These are phyloP conservation scores for Chrysophaeum taylorii DNA, from an alignment of 352 stramenopile genomes.

Conservation along the genomic window DNA sequence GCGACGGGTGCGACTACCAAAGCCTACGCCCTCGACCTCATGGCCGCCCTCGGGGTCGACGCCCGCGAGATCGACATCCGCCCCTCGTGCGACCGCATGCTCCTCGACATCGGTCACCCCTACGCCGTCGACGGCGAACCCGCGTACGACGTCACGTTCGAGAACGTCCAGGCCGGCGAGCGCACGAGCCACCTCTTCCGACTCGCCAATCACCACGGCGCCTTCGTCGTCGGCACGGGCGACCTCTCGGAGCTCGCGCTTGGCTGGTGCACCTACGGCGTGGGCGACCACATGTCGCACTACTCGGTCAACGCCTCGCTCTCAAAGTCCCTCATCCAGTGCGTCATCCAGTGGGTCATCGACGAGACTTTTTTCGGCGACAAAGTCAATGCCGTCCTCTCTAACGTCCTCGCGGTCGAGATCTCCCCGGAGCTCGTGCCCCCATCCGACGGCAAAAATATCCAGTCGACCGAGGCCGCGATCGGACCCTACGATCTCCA, in stretches of 20 bases:
- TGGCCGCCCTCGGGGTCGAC: not conserved
- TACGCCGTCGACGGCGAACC: not conserved
- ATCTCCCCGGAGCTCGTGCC: constrained; percentile 10
- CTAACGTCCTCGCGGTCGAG: not conserved
- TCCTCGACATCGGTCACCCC: not conserved
- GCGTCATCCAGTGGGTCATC: constrained; percentile 17
- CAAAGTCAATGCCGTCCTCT: not conserved
- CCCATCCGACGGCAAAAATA: not conserved
- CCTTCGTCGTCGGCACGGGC: constrained; percentile 13
- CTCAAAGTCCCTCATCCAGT: constrained; percentile 12
- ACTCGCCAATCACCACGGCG: not conserved
- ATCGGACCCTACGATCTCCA: constrained; percentile 13
- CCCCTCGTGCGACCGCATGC: not conserved
- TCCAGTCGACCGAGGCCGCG: constrained; percentile 6
- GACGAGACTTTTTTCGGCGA: not conserved
- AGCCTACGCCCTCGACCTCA: constrained; percentile 6
- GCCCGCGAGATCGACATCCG: not conserved
- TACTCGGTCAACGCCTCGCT: constrained; percentile 6
- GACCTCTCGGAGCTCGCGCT: constrained; percentile 7
- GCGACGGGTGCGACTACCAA: not conserved
- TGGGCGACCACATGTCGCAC: constrained; percentile 12
- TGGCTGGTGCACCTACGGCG: constrained; percentile 13
- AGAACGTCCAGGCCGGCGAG: constrained; percentile 12
- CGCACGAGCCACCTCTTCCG: constrained; percentile 6
- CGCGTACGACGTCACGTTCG: constrained; percentile 13